A percentile compares a stretch with the other conserved stretches of the same genome.
Evolutionary conservation across 495 filamentous ascomycete genomes (phyloP).

Genomic region (Jackrogersella multiformis): DNA sequence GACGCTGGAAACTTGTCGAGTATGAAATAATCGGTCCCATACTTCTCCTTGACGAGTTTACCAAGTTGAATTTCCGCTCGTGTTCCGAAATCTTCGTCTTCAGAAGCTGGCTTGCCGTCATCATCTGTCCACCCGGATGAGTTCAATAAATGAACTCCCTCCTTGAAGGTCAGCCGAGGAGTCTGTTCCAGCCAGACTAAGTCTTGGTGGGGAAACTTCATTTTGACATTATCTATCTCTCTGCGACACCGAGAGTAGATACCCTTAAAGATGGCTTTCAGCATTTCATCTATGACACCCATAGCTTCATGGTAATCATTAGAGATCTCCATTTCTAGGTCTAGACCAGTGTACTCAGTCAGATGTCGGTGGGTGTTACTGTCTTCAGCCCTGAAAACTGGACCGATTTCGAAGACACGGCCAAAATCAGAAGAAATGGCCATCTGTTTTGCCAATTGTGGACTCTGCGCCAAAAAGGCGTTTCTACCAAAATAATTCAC

Average conservation of each 20-base stretch:
- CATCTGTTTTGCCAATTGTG: slow-evolving; percentile 96
- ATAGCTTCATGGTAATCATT: slow-evolving; percentile 93
- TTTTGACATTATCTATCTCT: slow-evolving; percentile 73
- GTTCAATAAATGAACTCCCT: slow-evolving; percentile 82
- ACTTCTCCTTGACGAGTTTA: slow-evolving; percentile 83
- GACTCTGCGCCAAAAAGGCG: slow-evolving; percentile 91
- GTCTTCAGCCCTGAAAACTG: slow-evolving; percentile 97
- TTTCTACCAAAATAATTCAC: slow-evolving; percentile 91
- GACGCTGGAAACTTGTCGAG: slow-evolving; percentile 91
- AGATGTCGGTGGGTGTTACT: slow-evolving; percentile 96
- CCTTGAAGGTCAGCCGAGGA: slow-evolving; percentile 79
- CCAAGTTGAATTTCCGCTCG: slow-evolving; percentile 89
- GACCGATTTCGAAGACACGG: slow-evolving; percentile 89
- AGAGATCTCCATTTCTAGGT: slow-evolving; percentile 93
- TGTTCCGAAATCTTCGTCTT: slow-evolving; percentile 82
- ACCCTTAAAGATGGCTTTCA: slow-evolving; percentile 87
- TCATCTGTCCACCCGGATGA: slow-evolving; percentile 83
- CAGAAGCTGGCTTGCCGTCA: slow-evolving; percentile 71
- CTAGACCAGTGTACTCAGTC: slow-evolving; percentile 94
- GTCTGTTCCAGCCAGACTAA: slow-evolving; percentile 82
- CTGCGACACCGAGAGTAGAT: slow-evolving; percentile 73
- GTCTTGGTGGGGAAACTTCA: slow-evolving; percentile 67
- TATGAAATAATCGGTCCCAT: slow-evolving; percentile 89
- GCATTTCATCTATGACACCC: slow-evolving; percentile 78
- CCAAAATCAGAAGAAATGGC: slow-evolving; percentile 91